phyloP scores from a whole-genome alignment of 164 flowering plant species.

The Sextonia rubra region DNA sequence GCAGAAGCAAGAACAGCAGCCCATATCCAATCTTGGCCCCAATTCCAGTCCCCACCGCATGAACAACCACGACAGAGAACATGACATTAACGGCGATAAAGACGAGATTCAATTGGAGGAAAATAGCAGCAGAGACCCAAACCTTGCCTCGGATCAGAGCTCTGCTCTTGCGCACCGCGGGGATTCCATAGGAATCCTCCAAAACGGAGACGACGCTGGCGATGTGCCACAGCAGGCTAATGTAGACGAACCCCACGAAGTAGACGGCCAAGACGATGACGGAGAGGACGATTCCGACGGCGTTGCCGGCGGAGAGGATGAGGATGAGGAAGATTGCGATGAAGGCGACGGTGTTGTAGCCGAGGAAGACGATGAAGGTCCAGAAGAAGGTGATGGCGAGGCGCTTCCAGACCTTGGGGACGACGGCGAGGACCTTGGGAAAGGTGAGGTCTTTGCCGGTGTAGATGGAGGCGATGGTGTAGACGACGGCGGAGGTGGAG shows the following conservation, averaged over 20 bases:
- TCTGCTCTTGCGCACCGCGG: conserved; percentile 59
- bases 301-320: not conserved
- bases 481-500: conserved; percentile 45
- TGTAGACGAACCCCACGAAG: conserved; percentile 38
- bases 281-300: not conserved
- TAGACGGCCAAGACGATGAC: conserved; percentile 19
- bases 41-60: conserved; percentile 4
- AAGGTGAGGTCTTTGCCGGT: conserved; percentile 27
- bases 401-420: conserved; percentile 46
- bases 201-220: conserved; percentile 62
- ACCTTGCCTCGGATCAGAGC: conserved; percentile 48
- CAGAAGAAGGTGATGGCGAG: conserved; percentile 23
- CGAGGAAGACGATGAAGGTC: conserved; percentile 11
- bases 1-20: conserved; percentile 19
- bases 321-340: conserved; percentile 13
- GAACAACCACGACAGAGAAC: conserved; percentile 34
- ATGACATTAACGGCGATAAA: conserved; percentile 3
- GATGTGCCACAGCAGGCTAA: conserved; percentile 50
- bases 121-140: conserved; percentile 20
- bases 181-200: conserved; percentile 45
- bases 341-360: conserved; percentile 23
- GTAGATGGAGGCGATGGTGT: conserved; percentile 40
- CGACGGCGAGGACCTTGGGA: conserved; percentile 32
- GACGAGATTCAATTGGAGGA: conserved; percentile 16
- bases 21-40: conserved; percentile 16